phyloP scores from a whole-genome alignment of 129 eudicot genomes.

The Artemisia argyi region DNA sequence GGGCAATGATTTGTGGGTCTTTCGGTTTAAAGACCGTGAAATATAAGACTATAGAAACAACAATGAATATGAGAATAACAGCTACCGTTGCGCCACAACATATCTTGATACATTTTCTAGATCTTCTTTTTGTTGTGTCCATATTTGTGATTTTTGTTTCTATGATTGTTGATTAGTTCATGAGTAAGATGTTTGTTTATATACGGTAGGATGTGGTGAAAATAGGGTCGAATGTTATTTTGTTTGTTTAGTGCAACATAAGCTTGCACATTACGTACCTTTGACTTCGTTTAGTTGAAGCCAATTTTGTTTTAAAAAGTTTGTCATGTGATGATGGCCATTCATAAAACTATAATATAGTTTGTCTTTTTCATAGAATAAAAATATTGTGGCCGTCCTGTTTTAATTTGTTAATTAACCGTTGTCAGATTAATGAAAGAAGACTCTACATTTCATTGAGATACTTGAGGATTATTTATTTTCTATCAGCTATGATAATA shows the following conservation, averaged over 20 bases:
- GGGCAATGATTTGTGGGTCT: constrained; percentile 36
- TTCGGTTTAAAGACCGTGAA: constrained; percentile 37
- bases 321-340: neutral
- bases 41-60: constrained; percentile 31
- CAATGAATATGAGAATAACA: constrained; percentile 13
- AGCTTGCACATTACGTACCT: constrained; percentile 6
- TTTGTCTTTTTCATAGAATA: too few species aligned
- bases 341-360: too few species aligned
- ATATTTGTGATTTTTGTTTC: constrained; percentile 15
- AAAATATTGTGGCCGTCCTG: too few species aligned
- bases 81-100: constrained; percentile 32
- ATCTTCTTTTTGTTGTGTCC: constrained; percentile 29
- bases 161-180: neutral
- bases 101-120: constrained; percentile 34
- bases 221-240: constrained; percentile 20
- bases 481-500: too few species aligned
- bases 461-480: too few species aligned
- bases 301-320: constrained; percentile 1
- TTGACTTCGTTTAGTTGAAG: constrained; percentile 14
- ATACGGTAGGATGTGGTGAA: constrained; percentile 13
- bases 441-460: too few species aligned
- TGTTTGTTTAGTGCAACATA: constrained; percentile 21
- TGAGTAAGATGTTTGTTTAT: constrained; percentile 9
- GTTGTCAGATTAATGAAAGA: too few species aligned
- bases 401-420: too few species aligned